Base-by-base conservation (phyloP, 2,329 filamentous ascomycete species). In the Epichloe scottii region DNA sequence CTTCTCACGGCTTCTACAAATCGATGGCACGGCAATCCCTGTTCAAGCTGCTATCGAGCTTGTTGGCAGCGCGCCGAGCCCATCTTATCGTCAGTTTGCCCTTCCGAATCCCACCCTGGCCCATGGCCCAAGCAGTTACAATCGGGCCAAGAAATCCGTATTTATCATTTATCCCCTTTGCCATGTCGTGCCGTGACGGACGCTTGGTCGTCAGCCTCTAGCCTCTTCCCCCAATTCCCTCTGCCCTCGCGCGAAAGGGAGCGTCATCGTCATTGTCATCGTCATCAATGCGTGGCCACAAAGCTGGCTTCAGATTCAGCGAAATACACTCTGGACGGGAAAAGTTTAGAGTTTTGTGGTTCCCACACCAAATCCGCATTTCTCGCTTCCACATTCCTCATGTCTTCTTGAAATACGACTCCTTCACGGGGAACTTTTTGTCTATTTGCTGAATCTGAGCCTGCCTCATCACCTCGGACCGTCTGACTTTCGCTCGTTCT, bases 121-220 rank as follows among this genome's bases (percentile, higher is more conserved):
- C 42, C 40, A 12, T 50, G 41, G 41, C 49, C 8, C 30, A 30
- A 30, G 11, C 30, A 4, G 8, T 30, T 10, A 38, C 33, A 38
- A 19, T 46, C 33, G 34, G 40, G 42, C 46, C 44, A 39, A 39
- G 40, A 48, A 51, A 26, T 35, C 39, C 48, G 39, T 50, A 48
- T 53, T 44, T 40, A 26, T 44, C 44, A 48, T 53, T 44, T 40
- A 26, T 44, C 44, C 47, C 21, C 40, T 48, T 48, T 46, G 38
- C 48, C 48, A 45, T 53, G 51, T 30, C 43, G 12, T 49, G 37
- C 46, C 8, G 23, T 37, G 50, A 43, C 15, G 15, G 38, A 17
- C 15, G n/a, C 11, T 46, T 14, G 43, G 48, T 26, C 33, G 47
- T n/a, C 37, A 40, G 5, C 12, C 12, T 8, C 0, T 30, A 10